A percentile compares a stretch with the other conserved stretches of the same genome.
Conservation (phyloP, 2,329 filamentous ascomycete genomes). For the Ophiosphaerella narmari region DNA sequence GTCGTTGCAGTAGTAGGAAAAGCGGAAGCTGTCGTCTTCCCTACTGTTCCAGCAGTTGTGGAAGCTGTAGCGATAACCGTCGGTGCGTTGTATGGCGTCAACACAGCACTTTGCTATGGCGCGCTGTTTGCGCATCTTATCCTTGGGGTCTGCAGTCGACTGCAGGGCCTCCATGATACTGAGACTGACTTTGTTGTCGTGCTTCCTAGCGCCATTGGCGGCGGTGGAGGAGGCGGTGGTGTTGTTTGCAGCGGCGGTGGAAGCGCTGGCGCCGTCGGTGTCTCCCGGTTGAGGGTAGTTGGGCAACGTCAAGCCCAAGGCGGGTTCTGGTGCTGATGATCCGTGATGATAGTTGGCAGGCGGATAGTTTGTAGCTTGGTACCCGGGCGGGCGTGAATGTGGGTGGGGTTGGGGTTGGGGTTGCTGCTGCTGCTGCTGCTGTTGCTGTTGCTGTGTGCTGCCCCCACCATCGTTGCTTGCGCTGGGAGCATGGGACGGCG, state of each 20-base stretch:
- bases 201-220: constrained; percentile 15
- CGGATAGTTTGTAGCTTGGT: constrained; percentile 3
- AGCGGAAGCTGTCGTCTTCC: constrained; percentile 52
- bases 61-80: constrained; percentile 56
- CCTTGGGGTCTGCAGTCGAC: constrained; percentile 43
- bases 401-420: constrained; percentile 12
- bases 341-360: neutral
- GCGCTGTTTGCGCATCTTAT: constrained; percentile 51
- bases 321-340: constrained; percentile 26
- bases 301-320: constrained; percentile 30
- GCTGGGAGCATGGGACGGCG: constrained; percentile 6
- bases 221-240: constrained; percentile 7
- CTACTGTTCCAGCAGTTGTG: constrained; percentile 56
- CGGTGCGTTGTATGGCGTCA: constrained; percentile 49
- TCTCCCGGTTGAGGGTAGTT: constrained; percentile 16
- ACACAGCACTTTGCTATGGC: constrained; percentile 54
- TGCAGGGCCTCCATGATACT: constrained; percentile 44
- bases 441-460: neutral
- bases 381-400: too few relatives aligned
- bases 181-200: constrained; percentile 33
- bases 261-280: constrained; percentile 5
- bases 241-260: constrained; percentile 25
- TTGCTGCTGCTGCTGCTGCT: neutral
- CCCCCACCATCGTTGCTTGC: neutral
- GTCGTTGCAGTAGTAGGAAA: constrained; percentile 57